phyloP scores from a whole-genome alignment of 352 stramenopile species.

The Pythium pyrilobum region DNA sequence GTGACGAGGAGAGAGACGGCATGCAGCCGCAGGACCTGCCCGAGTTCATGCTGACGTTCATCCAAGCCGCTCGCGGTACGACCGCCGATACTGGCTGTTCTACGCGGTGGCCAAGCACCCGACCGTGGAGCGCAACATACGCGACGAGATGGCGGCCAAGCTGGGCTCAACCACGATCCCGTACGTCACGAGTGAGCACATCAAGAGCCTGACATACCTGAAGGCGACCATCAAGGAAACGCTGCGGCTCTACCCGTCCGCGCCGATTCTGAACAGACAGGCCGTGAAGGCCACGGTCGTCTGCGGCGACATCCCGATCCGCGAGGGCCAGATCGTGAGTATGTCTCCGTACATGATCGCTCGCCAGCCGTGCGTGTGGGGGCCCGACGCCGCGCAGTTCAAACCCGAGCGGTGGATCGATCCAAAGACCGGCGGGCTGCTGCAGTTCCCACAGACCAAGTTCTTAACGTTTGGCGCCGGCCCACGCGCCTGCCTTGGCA shows the following conservation, averaged over 20 bases:
- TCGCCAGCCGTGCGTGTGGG: conserved; percentile 27
- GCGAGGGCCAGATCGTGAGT: conserved; percentile 14
- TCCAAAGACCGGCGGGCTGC: background rate
- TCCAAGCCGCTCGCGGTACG: conserved; percentile 68
- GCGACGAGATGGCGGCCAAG: conserved; percentile 30
- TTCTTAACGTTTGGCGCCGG: background rate
- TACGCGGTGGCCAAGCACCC: conserved; percentile 60
- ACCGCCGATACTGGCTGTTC: conserved; percentile 70
- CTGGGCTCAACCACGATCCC: background rate
- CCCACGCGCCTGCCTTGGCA: background rate
- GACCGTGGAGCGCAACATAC: conserved; percentile 30
- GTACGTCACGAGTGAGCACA: conserved; percentile 34
- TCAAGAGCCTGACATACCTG: conserved; percentile 44
- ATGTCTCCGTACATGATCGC: conserved; percentile 28
- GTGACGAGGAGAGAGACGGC: conserved; percentile 4
- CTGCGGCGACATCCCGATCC: background rate
- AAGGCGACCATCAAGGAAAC: conserved; percentile 30
- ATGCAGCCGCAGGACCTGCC: conserved; percentile 43
- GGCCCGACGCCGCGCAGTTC: conserved; percentile 39
- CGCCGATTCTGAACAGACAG: background rate
- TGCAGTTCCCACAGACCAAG: background rate
- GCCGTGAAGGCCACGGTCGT: background rate
- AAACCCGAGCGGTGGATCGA: conserved; percentile 50
- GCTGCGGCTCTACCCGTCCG: background rate
- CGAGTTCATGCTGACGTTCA: conserved; percentile 60